Base-by-base conservation (phyloP, 139 green algal species). In the Chlorella sp. region DNA sequence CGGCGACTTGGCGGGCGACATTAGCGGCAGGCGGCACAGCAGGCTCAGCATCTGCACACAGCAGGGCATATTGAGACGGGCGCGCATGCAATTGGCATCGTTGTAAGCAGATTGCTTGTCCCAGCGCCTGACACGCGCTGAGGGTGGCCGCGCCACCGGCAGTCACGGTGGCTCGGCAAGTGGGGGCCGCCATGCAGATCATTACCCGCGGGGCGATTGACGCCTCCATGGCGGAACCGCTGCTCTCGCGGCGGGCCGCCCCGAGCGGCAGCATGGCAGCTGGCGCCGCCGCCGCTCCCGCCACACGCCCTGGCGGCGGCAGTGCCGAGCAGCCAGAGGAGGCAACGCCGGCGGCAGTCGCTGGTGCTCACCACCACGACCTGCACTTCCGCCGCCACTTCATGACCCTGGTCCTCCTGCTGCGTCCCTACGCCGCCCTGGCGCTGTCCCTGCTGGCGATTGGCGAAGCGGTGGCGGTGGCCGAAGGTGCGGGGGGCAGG, bases 381-480 rank as follows among this genome's bases (percentile, higher is more conserved):
- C 79, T 92, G 66, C 83, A 68, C 22, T 88, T 89, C 30, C 0
- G 7, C 12, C 66, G 37, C 14, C 87, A 60, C n/a, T 81, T 91
- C 26, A 5, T 15, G 26, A 21, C 48, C 1, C 37, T 93, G 75
- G 40, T 93, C 48, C 32, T 19, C 12, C 39, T 93, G 71, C 71
- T 91, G 73, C 91, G 91, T 15, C 91, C 91, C 32, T 93, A 89
- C 42, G 80, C 80, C 40, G 90, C 90, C 21, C 83, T 93, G 16
- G 37, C 77, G 24, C 86, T 94, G n/a, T 53, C 87, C 18, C 60
- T 80, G 3, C 77, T 94, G 19, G 91, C 91, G 28, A 42, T 94
- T 0, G 39, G 60, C 28, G 91, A 94, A 78, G 68, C 90, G 2
- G 22, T 92, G 9, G 73, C 91, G 18, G 91, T 93, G 0, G 89